Percentiles rank a stretch among this genome's conserved stretches.
Conservation (phyloP, 441 rosid species). For the Viola pubescens region DNA sequence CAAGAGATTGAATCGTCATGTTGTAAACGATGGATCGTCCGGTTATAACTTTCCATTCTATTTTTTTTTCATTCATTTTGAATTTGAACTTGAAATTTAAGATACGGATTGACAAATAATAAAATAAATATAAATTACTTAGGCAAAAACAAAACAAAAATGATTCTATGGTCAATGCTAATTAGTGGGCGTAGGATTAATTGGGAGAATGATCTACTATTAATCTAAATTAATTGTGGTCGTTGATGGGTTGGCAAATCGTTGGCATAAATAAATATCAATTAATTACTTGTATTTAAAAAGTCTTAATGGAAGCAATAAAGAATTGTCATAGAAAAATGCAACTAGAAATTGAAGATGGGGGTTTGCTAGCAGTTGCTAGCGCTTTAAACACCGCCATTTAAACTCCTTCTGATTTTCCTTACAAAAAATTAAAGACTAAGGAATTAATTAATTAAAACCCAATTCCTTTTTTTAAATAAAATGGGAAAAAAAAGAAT, state of each 20-base stretch:
- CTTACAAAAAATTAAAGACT: neutral
- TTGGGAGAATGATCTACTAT: too few species aligned
- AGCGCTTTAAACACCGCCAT: conserved; percentile 8
- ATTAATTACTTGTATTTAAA: neutral
- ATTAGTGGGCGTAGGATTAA: too few species aligned
- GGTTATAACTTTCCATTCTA: too few species aligned
- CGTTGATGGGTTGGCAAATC: neutral
- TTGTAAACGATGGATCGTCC: too few species aligned
- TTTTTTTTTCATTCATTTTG: too few species aligned
- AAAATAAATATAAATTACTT: too few species aligned
- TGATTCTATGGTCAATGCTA: too few species aligned
- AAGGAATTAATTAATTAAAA: neutral
- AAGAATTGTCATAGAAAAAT: conserved; percentile 19
- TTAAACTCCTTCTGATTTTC: conserved; percentile 16
- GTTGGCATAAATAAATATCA: neutral
- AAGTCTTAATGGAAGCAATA: conserved; percentile 17
- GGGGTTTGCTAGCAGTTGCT: neutral
- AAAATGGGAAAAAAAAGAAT: neutral
- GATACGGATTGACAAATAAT: too few species aligned
- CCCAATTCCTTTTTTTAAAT: neutral
- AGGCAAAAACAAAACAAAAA: too few species aligned
- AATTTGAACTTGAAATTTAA: too few species aligned
- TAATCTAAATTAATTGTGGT: too few species aligned
- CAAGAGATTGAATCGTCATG: too few species aligned
- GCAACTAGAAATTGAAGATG: conserved; percentile 12